phyloP scores from a whole-genome alignment of 2,329 filamentous ascomycete species.

The Dothistroma septosporum region DNA sequence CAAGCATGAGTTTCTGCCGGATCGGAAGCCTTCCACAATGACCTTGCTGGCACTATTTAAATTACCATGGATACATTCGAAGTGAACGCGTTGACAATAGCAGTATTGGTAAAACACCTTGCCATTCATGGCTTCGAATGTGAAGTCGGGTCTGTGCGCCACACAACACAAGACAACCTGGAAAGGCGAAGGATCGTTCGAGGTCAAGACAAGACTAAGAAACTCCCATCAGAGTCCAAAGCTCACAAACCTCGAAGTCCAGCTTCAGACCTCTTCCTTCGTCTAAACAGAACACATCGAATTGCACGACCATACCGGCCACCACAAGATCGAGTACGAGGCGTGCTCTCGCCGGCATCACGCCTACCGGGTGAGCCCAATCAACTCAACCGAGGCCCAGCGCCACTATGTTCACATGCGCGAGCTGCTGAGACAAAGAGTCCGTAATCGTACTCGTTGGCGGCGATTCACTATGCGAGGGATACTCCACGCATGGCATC shows the following conservation, averaged over 20 bases:
- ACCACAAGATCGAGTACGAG: background rate
- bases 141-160: background rate
- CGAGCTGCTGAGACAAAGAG: background rate
- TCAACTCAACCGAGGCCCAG: background rate
- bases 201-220: background rate
- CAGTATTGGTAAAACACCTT: background rate
- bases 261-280: background rate
- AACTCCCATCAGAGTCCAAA: background rate
- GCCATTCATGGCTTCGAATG: background rate
- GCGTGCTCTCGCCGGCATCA: background rate
- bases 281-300: background rate
- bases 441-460: background rate
- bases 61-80: background rate
- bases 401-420: background rate
- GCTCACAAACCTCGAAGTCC: background rate
- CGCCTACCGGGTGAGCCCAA: background rate
- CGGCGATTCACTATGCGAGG: slow-evolving; percentile 6
- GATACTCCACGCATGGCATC: slow-evolving; percentile 7
- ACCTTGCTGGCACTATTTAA: background rate
- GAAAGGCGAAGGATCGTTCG: background rate
- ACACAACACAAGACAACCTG: background rate
- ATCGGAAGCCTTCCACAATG: background rate
- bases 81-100: background rate
- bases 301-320: background rate
- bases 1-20: background rate